Evolutionary conservation across 768 basidiomycete genomes (phyloP).

Genomic region (Collybiopsis luxurians): DNA sequence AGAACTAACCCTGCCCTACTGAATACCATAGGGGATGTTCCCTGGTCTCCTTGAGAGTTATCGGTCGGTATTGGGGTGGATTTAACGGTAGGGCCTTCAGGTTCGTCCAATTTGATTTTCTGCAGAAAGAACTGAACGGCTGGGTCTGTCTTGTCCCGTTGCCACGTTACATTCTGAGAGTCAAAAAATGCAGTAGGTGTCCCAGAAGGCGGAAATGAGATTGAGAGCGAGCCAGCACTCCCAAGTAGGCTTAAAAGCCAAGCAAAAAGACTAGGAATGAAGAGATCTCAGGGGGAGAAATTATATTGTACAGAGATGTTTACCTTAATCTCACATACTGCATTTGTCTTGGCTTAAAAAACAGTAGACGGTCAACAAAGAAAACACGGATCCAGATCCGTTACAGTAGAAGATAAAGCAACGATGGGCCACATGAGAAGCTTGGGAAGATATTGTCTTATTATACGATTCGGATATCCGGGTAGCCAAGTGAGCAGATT

Average conservation of each 20-base stretch:
- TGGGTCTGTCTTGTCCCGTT: neutral
- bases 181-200: neutral
- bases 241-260: neutral
- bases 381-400: too few species aligned
- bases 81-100: neutral
- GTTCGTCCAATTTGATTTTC: slow-evolving; percentile 4
- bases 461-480: too few species aligned
- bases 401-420: too few species aligned
- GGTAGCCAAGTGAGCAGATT: too few species aligned
- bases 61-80: neutral
- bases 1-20: neutral
- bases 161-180: neutral
- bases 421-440: too few species aligned
- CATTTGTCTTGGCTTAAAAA: too few species aligned
- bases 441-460: too few species aligned
- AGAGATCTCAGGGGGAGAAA: too few species aligned
- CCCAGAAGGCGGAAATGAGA: slow-evolving; percentile 1
- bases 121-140: neutral
- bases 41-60: neutral
- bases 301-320: too few species aligned
- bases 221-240: neutral
- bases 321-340: too few species aligned
- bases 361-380: too few species aligned
- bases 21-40: neutral
- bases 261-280: too few species aligned